Conservation (phyloP, 768 basidiomycete species). For the Boletellus sp. region DNA sequence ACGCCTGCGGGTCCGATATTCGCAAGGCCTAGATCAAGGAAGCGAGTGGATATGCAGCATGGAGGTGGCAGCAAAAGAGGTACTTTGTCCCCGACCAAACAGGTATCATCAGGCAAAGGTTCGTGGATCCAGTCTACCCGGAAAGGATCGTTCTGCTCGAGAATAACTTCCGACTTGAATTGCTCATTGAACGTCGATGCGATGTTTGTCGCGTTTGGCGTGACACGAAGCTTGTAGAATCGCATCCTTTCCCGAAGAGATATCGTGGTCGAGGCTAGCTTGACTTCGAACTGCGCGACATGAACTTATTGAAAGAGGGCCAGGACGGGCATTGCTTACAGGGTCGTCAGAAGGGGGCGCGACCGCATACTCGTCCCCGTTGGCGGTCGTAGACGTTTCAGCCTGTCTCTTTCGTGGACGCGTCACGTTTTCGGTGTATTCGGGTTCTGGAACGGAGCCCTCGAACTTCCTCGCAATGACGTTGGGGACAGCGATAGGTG, state of each 20-base stretch:
- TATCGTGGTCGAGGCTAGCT: slow-evolving; percentile 64
- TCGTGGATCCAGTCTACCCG: slow-evolving; percentile 79
- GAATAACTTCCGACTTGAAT: slow-evolving; percentile 82
- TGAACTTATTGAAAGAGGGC: slow-evolving; percentile 1
- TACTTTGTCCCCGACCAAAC: slow-evolving; percentile 72
- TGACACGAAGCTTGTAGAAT: slow-evolving; percentile 79
- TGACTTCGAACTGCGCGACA: slow-evolving; percentile 60
- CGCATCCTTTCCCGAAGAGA: slow-evolving; percentile 81
- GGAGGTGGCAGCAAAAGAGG: slow-evolving; percentile 1
- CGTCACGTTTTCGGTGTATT: slow-evolving; percentile 48
- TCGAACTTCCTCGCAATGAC: slow-evolving; percentile 69
- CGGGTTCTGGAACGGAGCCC: slow-evolving; percentile 39
- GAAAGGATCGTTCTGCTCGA: slow-evolving; percentile 80
- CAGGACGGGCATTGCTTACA: slow-evolving; percentile 36
- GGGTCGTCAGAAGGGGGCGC: slow-evolving; percentile 54
- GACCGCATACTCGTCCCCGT: slow-evolving; percentile 52
- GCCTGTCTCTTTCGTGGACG: slow-evolving; percentile 45
- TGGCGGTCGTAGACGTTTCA: slow-evolving; percentile 22
- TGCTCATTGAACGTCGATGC: slow-evolving; percentile 79
- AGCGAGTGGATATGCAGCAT: slow-evolving; percentile 6
- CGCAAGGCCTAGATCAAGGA: slow-evolving; percentile 56
- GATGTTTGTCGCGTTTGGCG: slow-evolving; percentile 63
- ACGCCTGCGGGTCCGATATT: slow-evolving; percentile 60
- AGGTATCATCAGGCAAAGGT: slow-evolving; percentile 40
- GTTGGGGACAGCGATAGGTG: slow-evolving; percentile 61